Conservation (phyloP, 2,329 filamentous ascomycete species). For the Elsinoe fawcettii region DNA sequence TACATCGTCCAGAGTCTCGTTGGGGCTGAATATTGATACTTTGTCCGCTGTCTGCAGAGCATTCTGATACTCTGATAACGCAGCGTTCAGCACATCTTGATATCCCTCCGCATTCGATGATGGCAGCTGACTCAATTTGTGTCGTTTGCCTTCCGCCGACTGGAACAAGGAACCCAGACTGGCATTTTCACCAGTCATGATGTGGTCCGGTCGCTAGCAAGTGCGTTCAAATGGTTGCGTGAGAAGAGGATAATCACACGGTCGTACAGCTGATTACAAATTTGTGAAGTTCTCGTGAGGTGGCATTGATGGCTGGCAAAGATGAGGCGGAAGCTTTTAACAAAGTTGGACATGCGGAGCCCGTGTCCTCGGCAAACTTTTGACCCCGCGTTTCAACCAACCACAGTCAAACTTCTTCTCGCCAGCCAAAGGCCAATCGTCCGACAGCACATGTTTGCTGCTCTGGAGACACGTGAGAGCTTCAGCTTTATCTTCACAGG, state of each 20-base stretch:
- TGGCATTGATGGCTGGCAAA: not conserved
- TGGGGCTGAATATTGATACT: constrained; percentile 78
- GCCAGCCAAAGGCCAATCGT: not conserved
- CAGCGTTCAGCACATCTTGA: constrained; percentile 57
- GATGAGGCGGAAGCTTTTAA: not conserved
- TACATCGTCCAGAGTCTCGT: constrained; percentile 82
- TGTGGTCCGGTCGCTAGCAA: not conserved
- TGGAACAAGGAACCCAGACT: constrained; percentile 49
- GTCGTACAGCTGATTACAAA: not conserved
- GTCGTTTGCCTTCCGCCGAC: constrained; percentile 48
- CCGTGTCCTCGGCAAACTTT: not conserved
- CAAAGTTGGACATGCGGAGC: not conserved
- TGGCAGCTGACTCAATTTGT: constrained; percentile 53
- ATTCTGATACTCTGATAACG: constrained; percentile 64
- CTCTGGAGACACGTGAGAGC: not conserved
- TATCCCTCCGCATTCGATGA: constrained; percentile 59
- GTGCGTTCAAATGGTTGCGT: not conserved
- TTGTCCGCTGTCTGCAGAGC: constrained; percentile 62
- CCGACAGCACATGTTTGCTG: not conserved
- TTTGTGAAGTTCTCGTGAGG: not conserved
- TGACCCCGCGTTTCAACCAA: not conserved
- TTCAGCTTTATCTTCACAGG: too few relatives aligned
- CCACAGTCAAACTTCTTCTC: not conserved
- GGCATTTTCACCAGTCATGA: constrained; percentile 42
- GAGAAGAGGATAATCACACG: not conserved